phyloP scores from a whole-genome alignment of 768 basidiomycete species.

The Amanita rubescens region DNA sequence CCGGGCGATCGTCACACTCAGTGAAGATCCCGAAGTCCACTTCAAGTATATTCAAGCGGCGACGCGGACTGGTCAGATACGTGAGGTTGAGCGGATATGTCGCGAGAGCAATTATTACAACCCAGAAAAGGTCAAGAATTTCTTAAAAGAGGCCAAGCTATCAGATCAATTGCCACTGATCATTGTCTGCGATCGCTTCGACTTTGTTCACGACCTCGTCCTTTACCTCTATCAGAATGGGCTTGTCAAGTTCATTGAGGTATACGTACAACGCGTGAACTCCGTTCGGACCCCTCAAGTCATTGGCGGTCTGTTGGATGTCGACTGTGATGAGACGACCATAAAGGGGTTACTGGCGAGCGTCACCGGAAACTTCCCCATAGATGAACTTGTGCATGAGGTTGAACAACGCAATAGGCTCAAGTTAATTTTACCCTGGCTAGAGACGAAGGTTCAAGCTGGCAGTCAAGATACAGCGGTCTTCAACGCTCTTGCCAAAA shows the following conservation, averaged over 20 bases:
- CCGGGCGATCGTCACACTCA: conserved; percentile 95
- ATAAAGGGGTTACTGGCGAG: conserved; percentile 93
- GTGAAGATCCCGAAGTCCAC: conserved; percentile 93
- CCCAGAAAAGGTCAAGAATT: conserved; percentile 99
- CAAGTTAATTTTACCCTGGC: conserved; percentile 96
- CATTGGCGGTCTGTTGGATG: conserved; percentile 91
- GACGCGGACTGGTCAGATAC: conserved; percentile 94
- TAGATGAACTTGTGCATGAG: conserved; percentile 95
- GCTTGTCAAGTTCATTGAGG: conserved; percentile 94
- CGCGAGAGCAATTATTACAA: conserved; percentile 97
- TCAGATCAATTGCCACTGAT: conserved; percentile 95
- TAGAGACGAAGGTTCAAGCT: conserved; percentile 88
- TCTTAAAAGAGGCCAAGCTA: conserved; percentile 97
- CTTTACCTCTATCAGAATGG: conserved; percentile 98
- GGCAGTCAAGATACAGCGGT: conserved; percentile 91
- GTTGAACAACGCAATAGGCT: conserved; percentile 94
- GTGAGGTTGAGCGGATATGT: conserved; percentile 98
- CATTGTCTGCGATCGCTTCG: conserved; percentile 99
- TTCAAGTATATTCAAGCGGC: conserved; percentile 99
- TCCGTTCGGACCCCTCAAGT: conserved; percentile 96
- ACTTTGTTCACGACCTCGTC: conserved; percentile 98
- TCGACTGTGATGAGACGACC: conserved; percentile 93
- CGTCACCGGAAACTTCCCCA: conserved; percentile 94
- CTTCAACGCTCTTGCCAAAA: conserved; percentile 98
- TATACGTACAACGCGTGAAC: conserved; percentile 99